Percentiles rank a stretch among this genome's conserved stretches.
Evolutionary conservation across 2,329 filamentous ascomycete genomes (phyloP).

Genomic region (Sclerotinia minor): DNA sequence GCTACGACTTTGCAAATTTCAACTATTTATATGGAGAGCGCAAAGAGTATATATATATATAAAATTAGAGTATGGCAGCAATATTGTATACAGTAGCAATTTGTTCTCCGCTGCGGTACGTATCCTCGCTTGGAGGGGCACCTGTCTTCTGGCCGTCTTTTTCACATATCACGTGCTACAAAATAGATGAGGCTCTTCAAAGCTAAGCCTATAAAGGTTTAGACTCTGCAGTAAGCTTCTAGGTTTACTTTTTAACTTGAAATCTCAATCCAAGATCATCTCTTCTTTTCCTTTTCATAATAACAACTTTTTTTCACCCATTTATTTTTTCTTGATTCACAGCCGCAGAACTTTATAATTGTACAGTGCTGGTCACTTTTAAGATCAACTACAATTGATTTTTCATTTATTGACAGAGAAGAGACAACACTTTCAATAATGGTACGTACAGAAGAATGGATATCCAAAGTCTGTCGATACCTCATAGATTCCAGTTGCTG

Average conservation of each 20-base stretch:
- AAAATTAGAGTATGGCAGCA: not conserved
- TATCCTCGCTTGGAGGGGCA: not conserved
- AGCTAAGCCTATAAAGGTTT: slow-evolving; percentile 5
- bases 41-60: not conserved
- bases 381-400: slow-evolving; percentile 25
- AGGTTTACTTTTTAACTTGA: not conserved
- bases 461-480: not conserved
- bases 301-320: slow-evolving; percentile 19
- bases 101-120: not conserved
- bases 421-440: slow-evolving; percentile 35
- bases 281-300: not conserved
- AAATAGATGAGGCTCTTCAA: not conserved
- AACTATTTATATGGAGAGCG: not conserved
- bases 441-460: slow-evolving; percentile 30
- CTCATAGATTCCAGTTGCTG: slow-evolving; percentile 1
- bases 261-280: slow-evolving; percentile 16
- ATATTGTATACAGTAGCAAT: slow-evolving; percentile 16
- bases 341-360: not conserved
- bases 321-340: slow-evolving; percentile 14
- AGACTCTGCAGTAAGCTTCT: slow-evolving; percentile 6
- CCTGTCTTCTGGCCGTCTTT: not conserved
- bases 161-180: not conserved
- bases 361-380: slow-evolving; percentile 39
- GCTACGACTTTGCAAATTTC: not conserved
- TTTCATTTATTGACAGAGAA: slow-evolving; percentile 32